A percentile compares a stretch with the other conserved stretches of the same genome.
phyloP scores from a whole-genome alignment of 768 basidiomycete species.

The Sporobolomyces pararoseus region DNA sequence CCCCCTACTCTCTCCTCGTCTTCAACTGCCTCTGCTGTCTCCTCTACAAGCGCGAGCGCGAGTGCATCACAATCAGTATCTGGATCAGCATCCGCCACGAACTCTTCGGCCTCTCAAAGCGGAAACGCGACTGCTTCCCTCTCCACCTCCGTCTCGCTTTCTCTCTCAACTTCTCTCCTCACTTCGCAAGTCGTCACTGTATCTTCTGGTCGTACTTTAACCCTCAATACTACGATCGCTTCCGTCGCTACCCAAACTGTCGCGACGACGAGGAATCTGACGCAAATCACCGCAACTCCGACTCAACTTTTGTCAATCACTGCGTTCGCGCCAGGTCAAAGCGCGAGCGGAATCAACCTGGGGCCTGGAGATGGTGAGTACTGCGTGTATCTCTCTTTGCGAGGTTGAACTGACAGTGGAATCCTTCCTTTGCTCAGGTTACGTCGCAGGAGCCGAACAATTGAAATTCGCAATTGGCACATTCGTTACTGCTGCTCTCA shows the following conservation, averaged over 20 bases:
- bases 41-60: background rate
- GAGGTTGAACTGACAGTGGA: background rate
- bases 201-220: background rate
- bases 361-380: slow-evolving; percentile 23
- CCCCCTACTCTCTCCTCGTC: background rate
- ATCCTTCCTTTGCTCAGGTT: slow-evolving; percentile 4
- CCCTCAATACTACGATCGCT: slow-evolving; percentile 18
- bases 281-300: background rate
- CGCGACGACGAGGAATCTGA: slow-evolving; percentile 16
- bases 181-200: slow-evolving; percentile 7
- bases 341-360: slow-evolving; percentile 5
- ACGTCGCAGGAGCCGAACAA: background rate
- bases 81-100: background rate
- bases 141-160: slow-evolving; percentile 1
- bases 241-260: background rate
- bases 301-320: slow-evolving; percentile 2
- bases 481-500: background rate
- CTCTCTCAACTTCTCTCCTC: slow-evolving; percentile 7
- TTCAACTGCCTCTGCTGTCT: background rate
- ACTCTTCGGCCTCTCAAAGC: background rate
- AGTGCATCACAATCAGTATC: background rate
- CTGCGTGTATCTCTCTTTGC: background rate
- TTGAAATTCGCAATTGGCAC: background rate
- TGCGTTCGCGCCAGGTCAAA: slow-evolving; percentile 17
- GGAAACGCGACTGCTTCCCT: background rate